These are phyloP conservation scores for Aspergillus caelatus DNA, from an alignment of 2,329 filamentous ascomycete species.

Conservation along the genomic window DNA sequence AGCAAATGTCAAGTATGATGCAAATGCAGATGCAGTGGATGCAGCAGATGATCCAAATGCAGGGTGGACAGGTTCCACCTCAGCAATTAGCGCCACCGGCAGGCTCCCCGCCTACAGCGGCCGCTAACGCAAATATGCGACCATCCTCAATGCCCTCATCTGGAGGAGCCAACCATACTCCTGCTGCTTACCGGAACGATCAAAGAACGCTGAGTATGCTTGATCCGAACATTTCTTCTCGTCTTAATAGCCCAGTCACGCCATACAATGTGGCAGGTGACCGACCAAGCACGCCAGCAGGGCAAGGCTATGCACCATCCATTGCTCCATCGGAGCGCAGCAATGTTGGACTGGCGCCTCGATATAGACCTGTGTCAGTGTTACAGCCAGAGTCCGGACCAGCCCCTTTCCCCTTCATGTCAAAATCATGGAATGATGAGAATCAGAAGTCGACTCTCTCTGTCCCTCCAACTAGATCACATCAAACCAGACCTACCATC, in stretches of 20 bases:
- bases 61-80: conserved; percentile 49
- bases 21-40: conserved; percentile 95
- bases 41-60: conserved; percentile 69
- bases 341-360: conserved; percentile 84
- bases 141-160: conserved; percentile 53
- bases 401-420: conserved; percentile 34
- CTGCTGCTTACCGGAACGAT: conserved; percentile 25
- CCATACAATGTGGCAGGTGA: conserved; percentile 33
- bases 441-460: conserved; percentile 31
- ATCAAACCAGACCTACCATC: conserved; percentile 32
- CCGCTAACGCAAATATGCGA: conserved; percentile 36
- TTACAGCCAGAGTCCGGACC: conserved; percentile 46
- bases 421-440: conserved; percentile 43
- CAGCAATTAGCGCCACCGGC: conserved; percentile 35
- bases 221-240: conserved; percentile 59
- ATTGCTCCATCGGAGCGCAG: conserved; percentile 96
- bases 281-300: conserved; percentile 28
- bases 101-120: conserved; percentile 29
- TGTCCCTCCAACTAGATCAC: conserved; percentile 24
- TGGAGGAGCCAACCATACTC: conserved; percentile 24
- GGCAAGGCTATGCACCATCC: conserved; percentile 72
- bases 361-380: conserved; percentile 87
- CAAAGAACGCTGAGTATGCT: conserved; percentile 83
- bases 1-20: conserved; percentile 86
- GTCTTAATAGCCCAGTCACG: conserved; percentile 40